Base-by-base conservation (phyloP, 1,284 basidiomycete genomes). In the Fomitopsis schrenkii region DNA sequence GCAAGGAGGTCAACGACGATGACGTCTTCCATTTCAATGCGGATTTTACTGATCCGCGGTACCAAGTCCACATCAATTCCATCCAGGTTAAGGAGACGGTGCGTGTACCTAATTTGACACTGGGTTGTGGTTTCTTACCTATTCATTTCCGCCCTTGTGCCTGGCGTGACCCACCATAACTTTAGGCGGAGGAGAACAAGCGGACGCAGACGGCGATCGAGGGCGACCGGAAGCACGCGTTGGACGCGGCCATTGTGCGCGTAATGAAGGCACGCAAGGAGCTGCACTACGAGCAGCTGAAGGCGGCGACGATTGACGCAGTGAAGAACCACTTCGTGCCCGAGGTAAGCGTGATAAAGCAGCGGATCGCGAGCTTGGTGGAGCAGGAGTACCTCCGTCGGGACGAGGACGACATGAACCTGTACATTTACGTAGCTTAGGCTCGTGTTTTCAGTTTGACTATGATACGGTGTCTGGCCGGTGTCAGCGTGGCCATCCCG, bases 81-180 rank as follows among this genome's bases (percentile, higher is more conserved):
- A 97, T 99, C 64, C 97, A 98, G 75, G 90, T 91, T 53, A 95
- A 95, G 71, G 91, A 95, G 68, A 89, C 93, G 62, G 92, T 94
- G 68, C 59, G 84, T 54, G 35, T 38, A 54, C 52, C 33, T 38
- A 38, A 38, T 33, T 77, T 12, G 36, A 55, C 42, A 57, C 22
- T 55, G 50, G 52, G 55, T 14, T 19, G 53, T 35, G 7, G 48
- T 46, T 46, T 22, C 52, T 56, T 57, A 61, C 57, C 14, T 45
- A 48, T 44, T 30, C 22, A 22, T 22, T 22, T n/a, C 38, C 54
- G 48, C 5, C 17, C 33, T n/a, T 14, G 12, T 52, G 19, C 40
- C 38, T 52, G 30, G 28, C 41, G 30, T 36, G 41, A 52, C 44
- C 15, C 59, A 17, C 26, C 6, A 14, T 54, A 17, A 54, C 35